Conservation (phyloP, 495 filamentous ascomycete genomes). For the Aspergillus carlsbadensis region DNA sequence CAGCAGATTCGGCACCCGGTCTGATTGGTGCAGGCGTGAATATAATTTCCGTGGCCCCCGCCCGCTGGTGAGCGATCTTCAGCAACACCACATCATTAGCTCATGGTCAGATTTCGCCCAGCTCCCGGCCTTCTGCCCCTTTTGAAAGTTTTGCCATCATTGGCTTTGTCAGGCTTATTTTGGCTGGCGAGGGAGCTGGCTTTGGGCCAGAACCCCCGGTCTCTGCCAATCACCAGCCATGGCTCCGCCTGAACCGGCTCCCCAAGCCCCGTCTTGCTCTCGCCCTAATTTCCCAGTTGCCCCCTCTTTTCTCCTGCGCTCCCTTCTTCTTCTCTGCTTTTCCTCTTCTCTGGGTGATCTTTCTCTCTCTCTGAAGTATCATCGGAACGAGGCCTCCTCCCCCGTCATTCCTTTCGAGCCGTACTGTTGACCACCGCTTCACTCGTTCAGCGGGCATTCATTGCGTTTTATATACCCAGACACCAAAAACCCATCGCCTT, state of each 20-base stretch:
- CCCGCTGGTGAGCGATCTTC: not conserved
- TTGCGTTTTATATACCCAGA: slow-evolving; percentile 38
- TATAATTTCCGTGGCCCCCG: slow-evolving; percentile 10
- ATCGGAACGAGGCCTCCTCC: slow-evolving; percentile 48
- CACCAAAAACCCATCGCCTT: not conserved
- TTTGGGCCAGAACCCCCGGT: slow-evolving; percentile 11
- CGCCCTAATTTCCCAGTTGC: slow-evolving; percentile 15
- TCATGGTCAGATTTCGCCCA: not conserved
- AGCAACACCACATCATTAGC: not conserved
- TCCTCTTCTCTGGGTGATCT: slow-evolving; percentile 21
- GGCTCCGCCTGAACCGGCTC: slow-evolving; percentile 1
- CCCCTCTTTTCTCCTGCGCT: slow-evolving; percentile 32
- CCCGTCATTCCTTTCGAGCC: slow-evolving; percentile 36
- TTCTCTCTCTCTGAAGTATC: slow-evolving; percentile 47
- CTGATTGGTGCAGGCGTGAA: not conserved
- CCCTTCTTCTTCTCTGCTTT: slow-evolving; percentile 38
- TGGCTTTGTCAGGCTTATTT: not conserved
- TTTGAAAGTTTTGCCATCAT: not conserved
- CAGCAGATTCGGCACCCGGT: not conserved
- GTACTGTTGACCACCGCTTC: slow-evolving; percentile 73
- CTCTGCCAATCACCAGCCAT: slow-evolving; percentile 16
- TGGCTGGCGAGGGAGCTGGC: not conserved
- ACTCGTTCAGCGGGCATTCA: slow-evolving; percentile 95
- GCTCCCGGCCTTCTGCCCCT: not conserved
- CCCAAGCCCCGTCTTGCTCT: slow-evolving; percentile 8